Base-by-base conservation (phyloP, 2,329 filamentous ascomycete species). In the Fusarium armeniacum region DNA sequence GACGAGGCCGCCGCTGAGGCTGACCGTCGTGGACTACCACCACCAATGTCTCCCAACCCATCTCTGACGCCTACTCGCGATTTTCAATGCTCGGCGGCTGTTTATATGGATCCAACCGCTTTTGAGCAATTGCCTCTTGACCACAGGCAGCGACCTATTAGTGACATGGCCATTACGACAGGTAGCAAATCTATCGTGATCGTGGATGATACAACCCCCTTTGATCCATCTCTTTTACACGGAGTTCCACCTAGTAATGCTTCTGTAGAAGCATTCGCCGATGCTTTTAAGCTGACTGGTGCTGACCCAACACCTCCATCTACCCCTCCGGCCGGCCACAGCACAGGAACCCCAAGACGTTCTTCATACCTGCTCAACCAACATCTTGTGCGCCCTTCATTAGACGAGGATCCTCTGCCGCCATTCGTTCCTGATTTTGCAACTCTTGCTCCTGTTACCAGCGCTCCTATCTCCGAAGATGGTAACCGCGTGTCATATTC, bases 181-280 rank as follows among this genome's bases (percentile, higher is more conserved):
- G 92, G 93, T n/a, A 97, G 93, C 83, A 91, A 94, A 76, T 97
- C 93, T 0, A 97, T 97, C 70, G 86, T 97, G 58, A 97, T 97
- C 75, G 89, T 97, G 36, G 93, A 97, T 62, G 89, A 88, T 33
- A 91, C 90, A 1, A 71, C 85, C 18, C 81, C 84, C 0, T 80
- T 82, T 7, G 81, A 87, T 11, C 77, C 84, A n/a, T 79, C 84
- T 1, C 70, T 81, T 12, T 87, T 89, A 11, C 86, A 83, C 11
- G 82, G 82, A 35, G 82, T 83, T 22, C 74, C 86, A 10, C 77
- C 79, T 3, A 79, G 78, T 5, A 76, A 81, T 56, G 78, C 80
- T 13, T 87, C 87, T 3, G 78, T 84, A 2, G 86, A 88, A 50
- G 82, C 82, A 4, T 87, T 89, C 71, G 80, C 82, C 4, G 86